These are phyloP conservation scores for Pleurotus giganteus DNA, from an alignment of 768 basidiomycete genomes.

Conservation along the genomic window DNA sequence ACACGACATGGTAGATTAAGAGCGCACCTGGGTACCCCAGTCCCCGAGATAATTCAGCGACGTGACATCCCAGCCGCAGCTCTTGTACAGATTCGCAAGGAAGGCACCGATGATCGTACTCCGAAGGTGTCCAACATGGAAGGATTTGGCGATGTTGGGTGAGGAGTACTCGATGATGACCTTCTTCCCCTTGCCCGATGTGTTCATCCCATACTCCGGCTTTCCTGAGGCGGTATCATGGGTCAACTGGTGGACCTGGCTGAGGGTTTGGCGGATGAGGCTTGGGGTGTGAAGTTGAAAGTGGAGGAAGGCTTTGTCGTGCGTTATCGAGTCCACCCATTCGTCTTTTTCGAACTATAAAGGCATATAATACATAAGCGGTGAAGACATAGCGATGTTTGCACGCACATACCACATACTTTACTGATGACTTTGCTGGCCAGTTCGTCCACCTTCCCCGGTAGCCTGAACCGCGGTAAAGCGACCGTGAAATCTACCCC, in stretches of 20 bases:
- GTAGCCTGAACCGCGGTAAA: conserved; percentile 82
- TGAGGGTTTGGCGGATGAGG: conserved; percentile 64
- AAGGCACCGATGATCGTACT: conserved; percentile 99
- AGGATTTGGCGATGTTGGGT: conserved; percentile 97
- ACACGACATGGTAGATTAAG: background rate
- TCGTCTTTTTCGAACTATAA: conserved; percentile 81
- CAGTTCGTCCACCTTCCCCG: conserved; percentile 78
- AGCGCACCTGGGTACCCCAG: conserved; percentile 92
- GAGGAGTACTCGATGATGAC: conserved; percentile 90
- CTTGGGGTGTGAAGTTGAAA: conserved; percentile 69
- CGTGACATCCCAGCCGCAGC: conserved; percentile 91
- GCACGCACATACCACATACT: conserved; percentile 24
- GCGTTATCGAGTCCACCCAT: conserved; percentile 66
- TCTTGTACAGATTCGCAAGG: conserved; percentile 84
- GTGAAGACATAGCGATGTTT: background rate
- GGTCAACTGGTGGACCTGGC: conserved; percentile 71
- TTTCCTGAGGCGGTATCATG: conserved; percentile 53
- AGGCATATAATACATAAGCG: background rate
- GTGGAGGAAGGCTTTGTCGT: conserved; percentile 79
- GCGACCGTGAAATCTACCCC: conserved; percentile 93
- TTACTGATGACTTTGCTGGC: conserved; percentile 71
- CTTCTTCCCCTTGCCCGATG: conserved; percentile 75
- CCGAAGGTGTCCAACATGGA: conserved; percentile 95
- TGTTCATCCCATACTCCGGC: conserved; percentile 82
- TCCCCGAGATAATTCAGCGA: conserved; percentile 95